Evolutionary conservation across 225 moss, liverwort and hornwort species (phyloP).

Genomic region (Ulota crispa): DNA sequence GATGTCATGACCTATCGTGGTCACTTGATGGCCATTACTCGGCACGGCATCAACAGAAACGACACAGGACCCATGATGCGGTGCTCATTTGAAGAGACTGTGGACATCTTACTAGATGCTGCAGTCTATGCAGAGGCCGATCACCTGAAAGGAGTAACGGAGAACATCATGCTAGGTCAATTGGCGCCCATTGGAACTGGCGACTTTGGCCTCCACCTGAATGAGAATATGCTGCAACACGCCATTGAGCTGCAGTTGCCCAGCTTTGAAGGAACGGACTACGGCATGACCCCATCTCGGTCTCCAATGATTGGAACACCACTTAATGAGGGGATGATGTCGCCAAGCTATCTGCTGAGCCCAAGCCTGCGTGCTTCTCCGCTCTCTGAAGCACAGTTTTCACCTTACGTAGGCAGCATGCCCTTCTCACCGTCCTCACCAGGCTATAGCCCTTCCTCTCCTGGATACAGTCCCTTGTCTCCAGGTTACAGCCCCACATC

Average conservation of each 20-base stretch:
- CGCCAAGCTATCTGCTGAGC: constrained; percentile 90
- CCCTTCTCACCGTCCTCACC: constrained; percentile 88
- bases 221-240: constrained; percentile 96
- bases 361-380: constrained; percentile 87
- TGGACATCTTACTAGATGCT: constrained; percentile 94
- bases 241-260: constrained; percentile 98
- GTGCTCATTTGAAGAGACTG: constrained; percentile 98
- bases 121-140: constrained; percentile 97
- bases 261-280: constrained; percentile 84
- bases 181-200: constrained; percentile 97
- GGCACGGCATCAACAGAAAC: constrained; percentile 96
- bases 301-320: constrained; percentile 93
- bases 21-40: constrained; percentile 97
- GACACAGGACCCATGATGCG: constrained; percentile 99
- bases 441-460: constrained; percentile 87
- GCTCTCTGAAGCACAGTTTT: constrained; percentile 83
- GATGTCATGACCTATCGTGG: constrained; percentile 99
- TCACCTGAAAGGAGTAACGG: constrained; percentile 94
- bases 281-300: constrained; percentile 76
- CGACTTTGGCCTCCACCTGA: constrained; percentile 87
- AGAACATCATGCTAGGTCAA: constrained; percentile 98
- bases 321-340: constrained; percentile 96
- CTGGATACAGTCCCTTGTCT: constrained; percentile 76
- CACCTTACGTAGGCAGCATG: constrained; percentile 85
- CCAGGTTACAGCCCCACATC: constrained; percentile 85